phyloP scores from a whole-genome alignment of 1,284 basidiomycete species.

The Papiliotrema flavescens region DNA sequence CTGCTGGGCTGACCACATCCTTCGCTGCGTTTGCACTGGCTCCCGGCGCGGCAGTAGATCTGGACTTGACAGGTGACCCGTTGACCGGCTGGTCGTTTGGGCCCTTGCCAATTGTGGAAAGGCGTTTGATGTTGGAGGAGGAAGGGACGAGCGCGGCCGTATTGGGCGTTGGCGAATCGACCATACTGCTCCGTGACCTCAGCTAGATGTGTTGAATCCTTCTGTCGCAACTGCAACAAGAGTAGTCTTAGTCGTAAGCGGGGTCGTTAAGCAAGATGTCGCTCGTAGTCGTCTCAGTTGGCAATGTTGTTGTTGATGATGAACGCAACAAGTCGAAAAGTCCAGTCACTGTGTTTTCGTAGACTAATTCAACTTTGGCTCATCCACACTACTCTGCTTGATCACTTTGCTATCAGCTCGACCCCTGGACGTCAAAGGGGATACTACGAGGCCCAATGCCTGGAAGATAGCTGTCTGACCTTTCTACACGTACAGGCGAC shows the following conservation, averaged over 20 bases:
- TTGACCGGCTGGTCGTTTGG: background rate
- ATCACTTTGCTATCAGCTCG: no score
- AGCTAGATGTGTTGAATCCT: no score
- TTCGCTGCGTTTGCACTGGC: constrained; percentile 13
- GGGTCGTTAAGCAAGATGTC: no score
- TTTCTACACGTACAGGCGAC: no score
- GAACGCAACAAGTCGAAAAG: background rate
- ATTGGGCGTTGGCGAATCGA: background rate
- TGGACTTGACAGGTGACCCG: background rate
- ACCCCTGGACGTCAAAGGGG: no score
- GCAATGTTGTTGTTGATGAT: background rate
- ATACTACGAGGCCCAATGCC: no score
- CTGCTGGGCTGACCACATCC: constrained; percentile 41
- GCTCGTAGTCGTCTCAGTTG: no score
- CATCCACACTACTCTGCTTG: no score
- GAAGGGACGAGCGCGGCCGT: constrained; percentile 20
- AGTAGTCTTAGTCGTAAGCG: no score
- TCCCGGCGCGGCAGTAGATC: background rate
- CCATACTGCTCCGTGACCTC: background rate
- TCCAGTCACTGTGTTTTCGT: background rate
- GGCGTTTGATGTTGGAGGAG: constrained; percentile 18
- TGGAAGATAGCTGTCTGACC: no score
- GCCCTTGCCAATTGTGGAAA: constrained; percentile 19
- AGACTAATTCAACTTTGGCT: no score
- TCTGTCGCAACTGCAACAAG: no score